Base-by-base conservation (phyloP, 2,329 filamentous ascomycete genomes). In the Trichoderma koningiopsis region DNA sequence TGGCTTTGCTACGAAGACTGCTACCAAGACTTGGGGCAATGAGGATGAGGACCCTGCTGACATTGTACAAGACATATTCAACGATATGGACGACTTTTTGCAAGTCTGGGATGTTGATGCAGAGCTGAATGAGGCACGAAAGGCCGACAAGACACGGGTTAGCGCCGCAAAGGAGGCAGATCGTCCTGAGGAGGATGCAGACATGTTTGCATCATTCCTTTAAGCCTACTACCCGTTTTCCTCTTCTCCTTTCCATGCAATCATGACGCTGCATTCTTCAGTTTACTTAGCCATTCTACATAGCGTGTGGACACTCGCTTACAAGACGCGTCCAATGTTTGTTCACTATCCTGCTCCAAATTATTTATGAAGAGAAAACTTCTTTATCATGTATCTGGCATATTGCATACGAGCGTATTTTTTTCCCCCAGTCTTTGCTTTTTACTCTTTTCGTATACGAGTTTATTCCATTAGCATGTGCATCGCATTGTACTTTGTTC, bases 31-130 rank as follows among this genome's bases (percentile, higher is more conserved):
- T 31, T 27, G 40, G 55, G 62, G 65, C 52, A 1, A 43, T n/a
- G 73, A 75, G 19, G 74, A 72, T 24, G 74, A 72, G 59, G 78
- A 81, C 58, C 77, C 78, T 13, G 70, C 77, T 55, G 78, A 81
- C 61, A 75, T 80, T 72, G 76, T 79, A 3, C 78, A 80, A 37
- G 79, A 81, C 43, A 73, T 81, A 56, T 77, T 81, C 68, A 74
- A 75, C 13, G 79, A 80, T 63, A 79, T 81, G 75, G 75, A 75
- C 35, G 79, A 79, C 57, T 75, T 80, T 59, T 72, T 79, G 53
- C 73, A 79, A 62, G 71, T 74, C 16, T 81, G 76, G 77, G 73
- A 81, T 59, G 73, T 80, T 52, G 79, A 80, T 47, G 72, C 71
- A 1, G 80, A 83, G 67, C 74, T 83, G 10, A 76, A 77, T 0